phyloP scores from a whole-genome alignment of 495 filamentous ascomycete species.

The Astrothelium subdiscretum region DNA sequence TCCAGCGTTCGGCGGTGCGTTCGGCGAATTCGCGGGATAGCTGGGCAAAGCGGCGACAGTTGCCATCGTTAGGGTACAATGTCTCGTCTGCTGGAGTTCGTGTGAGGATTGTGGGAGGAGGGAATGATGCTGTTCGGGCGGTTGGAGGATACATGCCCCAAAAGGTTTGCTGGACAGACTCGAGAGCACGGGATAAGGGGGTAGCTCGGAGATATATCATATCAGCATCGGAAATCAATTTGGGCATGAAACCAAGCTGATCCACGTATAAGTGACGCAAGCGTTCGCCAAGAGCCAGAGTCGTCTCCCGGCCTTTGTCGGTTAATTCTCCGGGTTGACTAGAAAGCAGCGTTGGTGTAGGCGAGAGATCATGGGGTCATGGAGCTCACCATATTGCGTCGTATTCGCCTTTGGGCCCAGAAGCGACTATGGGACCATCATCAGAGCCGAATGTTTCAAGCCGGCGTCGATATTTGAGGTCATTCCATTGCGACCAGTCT shows the following conservation, averaged over 20 bases:
- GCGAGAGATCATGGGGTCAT: not conserved
- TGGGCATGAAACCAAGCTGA: constrained; percentile 74
- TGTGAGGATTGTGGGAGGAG: constrained; percentile 61
- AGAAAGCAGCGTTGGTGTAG: not conserved
- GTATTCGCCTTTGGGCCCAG: constrained; percentile 54
- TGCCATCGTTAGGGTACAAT: constrained; percentile 78
- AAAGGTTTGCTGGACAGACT: constrained; percentile 83
- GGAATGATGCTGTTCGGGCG: constrained; percentile 52
- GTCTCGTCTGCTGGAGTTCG: constrained; percentile 73
- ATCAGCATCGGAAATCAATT: constrained; percentile 48
- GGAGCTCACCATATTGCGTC: constrained; percentile 57
- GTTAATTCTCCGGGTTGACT: constrained; percentile 79
- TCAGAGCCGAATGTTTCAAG: constrained; percentile 67
- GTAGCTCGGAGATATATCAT: constrained; percentile 79
- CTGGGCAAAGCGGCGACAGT: constrained; percentile 74
- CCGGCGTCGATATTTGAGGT: constrained; percentile 64
- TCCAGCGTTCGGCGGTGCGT: constrained; percentile 70
- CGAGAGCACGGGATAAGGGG: constrained; percentile 71
- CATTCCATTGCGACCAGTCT: constrained; percentile 49
- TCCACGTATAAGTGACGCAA: constrained; percentile 78
- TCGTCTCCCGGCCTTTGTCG: constrained; percentile 74
- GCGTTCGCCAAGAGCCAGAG: constrained; percentile 65
- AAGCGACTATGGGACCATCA: constrained; percentile 57
- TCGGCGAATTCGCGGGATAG: constrained; percentile 72
- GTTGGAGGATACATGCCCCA: constrained; percentile 73